These are phyloP conservation scores for Kwoniella heveanensis DNA, from an alignment of 768 basidiomycete species.

Conservation along the genomic window DNA sequence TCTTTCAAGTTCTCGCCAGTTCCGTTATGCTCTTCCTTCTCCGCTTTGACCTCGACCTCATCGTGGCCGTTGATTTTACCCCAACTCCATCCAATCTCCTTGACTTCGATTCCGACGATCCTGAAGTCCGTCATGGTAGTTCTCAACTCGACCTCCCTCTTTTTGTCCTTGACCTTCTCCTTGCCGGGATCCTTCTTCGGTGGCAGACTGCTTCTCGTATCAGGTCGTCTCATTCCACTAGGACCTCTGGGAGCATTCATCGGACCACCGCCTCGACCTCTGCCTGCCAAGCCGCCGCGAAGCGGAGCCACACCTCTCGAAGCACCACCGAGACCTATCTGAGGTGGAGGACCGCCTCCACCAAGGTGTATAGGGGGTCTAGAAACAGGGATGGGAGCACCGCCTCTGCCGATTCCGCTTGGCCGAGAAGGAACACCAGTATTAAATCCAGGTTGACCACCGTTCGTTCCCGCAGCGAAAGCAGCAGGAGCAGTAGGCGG, in stretches of 20 bases:
- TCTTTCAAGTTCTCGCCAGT: neutral
- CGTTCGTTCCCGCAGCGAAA: constrained; percentile 21
- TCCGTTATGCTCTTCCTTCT: neutral
- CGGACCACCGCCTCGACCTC: constrained; percentile 22
- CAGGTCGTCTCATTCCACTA: constrained; percentile 25
- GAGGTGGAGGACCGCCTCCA: constrained; percentile 34
- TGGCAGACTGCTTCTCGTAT: neutral
- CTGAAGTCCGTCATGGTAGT: constrained; percentile 97
- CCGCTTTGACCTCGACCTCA: constrained; percentile 20
- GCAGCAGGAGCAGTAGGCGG: constrained; percentile 14
- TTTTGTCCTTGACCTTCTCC: constrained; percentile 29
- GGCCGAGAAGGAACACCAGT: constrained; percentile 7
- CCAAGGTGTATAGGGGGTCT: constrained; percentile 47
- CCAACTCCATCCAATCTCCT: constrained; percentile 84
- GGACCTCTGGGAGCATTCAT: constrained; percentile 34
- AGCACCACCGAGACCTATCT: constrained; percentile 9
- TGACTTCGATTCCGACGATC: constrained; percentile 85
- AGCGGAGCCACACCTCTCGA: constrained; percentile 15
- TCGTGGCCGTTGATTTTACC: constrained; percentile 58
- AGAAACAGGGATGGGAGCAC: constrained; percentile 21
- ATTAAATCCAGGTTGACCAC: constrained; percentile 39
- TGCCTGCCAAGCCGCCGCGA: constrained; percentile 23
- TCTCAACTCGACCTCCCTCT: constrained; percentile 57
- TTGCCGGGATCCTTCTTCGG: constrained; percentile 10
- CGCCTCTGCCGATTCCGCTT: constrained; percentile 9